Conservation (phyloP, 2,329 filamentous ascomycete genomes). For the Calonectria montana region DNA sequence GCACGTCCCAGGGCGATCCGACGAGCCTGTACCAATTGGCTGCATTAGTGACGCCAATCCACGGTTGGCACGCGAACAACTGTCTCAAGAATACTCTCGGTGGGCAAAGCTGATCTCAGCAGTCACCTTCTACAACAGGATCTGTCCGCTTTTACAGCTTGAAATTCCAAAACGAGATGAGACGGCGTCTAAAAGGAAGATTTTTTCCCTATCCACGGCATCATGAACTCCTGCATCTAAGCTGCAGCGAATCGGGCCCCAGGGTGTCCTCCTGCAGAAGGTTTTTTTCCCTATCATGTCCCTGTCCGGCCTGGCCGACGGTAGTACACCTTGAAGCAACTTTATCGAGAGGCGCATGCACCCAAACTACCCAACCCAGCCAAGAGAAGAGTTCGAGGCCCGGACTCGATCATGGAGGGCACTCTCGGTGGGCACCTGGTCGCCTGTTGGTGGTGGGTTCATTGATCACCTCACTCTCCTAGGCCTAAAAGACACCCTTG, state of each 20-base stretch:
- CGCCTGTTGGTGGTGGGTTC: conserved; percentile 38
- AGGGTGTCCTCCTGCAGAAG: background rate
- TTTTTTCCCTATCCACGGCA: conserved; percentile 21
- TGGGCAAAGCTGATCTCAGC: conserved; percentile 26
- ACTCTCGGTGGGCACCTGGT: conserved; percentile 29
- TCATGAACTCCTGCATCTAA: conserved; percentile 8
- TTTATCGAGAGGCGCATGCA: conserved; percentile 31
- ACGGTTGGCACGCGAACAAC: conserved; percentile 19
- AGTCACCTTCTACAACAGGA: conserved; percentile 24
- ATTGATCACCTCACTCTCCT: conserved; percentile 42
- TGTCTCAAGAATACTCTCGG: background rate
- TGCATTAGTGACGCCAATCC: conserved; percentile 8
- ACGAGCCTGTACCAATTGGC: conserved; percentile 28
- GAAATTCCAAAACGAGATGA: conserved; percentile 37
- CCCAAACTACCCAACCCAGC: conserved; percentile 32
- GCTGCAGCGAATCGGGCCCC: conserved; percentile 15
- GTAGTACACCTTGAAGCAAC: conserved; percentile 12
- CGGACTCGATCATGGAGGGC: conserved; percentile 23
- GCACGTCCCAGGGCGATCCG: conserved; percentile 25
- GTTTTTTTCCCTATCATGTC: background rate
- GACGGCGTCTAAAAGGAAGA: conserved; percentile 8
- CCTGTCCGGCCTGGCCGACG: conserved; percentile 28
- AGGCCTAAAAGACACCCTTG: conserved; percentile 22
- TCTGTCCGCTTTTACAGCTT: conserved; percentile 27
- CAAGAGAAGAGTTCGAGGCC: conserved; percentile 32